Evolutionary conservation across 768 basidiomycete species (phyloP), one percentile per base, ranked within the genome.

Genomic region (Lactarius psammicola): DNA sequence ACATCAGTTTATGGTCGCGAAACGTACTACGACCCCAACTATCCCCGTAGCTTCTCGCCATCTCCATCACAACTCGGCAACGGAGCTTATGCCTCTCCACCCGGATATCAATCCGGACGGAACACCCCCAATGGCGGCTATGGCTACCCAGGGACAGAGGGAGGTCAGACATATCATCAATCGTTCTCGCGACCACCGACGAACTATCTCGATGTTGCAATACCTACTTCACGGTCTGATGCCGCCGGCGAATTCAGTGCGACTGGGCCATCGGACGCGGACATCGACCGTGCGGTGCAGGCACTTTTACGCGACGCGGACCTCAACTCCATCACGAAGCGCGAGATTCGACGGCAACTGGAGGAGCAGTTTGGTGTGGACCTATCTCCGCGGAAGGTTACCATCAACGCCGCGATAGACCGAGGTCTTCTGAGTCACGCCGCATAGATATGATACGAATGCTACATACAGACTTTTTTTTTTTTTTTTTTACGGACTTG

Each of bases 301-400:
- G 82, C 86, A 20, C 81, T 97, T 46, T 79, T 98, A 60, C 83
- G 82, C 20, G 77, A 80, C 17, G 93, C 94, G 1, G 94, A 98
- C 77, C 80, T 99, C 59, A 93, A 94, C 73, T 86, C 86, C 13
- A 82, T 97, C 64, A 98, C 96, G 59, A 98, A 98, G 80, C 87
- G 95, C 70, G 91, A 89, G 70, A 88, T 99, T 59, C 84, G 96
- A 44, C 81, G 87, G 63, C 85, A 87, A 72, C 80, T 99, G 40
- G 95, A 98, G 76, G 86, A 86, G 66, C 83, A 82, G 66, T 97
- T 89, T 73, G 89, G 88, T 38, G 85, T 87, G 79, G 90, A 91
- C 74, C 77, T 98, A 64, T 84, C 85, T 15, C 69, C 85, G 28
- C 84, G 88, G 63, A 92, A 94, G 76, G 78, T 80, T 31, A 80